Evolutionary conservation across 2,329 filamentous ascomycete species (phyloP).

Genomic region (Epichloe scottii): DNA sequence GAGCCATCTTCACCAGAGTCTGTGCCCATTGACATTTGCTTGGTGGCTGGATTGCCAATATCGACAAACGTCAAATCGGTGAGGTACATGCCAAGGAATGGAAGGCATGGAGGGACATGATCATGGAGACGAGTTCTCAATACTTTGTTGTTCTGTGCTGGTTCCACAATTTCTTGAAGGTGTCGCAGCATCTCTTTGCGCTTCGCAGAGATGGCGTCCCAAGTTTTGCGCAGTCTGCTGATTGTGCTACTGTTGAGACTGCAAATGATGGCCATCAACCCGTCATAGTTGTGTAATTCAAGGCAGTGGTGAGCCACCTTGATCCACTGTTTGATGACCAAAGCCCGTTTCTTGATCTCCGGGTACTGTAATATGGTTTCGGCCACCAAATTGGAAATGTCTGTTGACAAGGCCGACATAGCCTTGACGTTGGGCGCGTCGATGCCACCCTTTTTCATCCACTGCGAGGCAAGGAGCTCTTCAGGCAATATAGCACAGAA

Average conservation of each 20-base stretch:
- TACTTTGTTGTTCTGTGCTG: slow-evolving; percentile 80
- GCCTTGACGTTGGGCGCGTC: slow-evolving; percentile 82
- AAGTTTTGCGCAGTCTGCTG: slow-evolving; percentile 75
- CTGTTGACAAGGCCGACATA: slow-evolving; percentile 86
- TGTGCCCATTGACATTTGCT: slow-evolving; percentile 45
- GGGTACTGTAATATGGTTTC: slow-evolving; percentile 80
- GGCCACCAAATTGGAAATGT: slow-evolving; percentile 82
- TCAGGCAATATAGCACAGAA: slow-evolving; percentile 89
- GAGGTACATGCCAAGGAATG: slow-evolving; percentile 91
- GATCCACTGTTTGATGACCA: slow-evolving; percentile 94
- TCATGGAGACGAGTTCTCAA: slow-evolving; percentile 73
- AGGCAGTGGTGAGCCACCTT: slow-evolving; percentile 82
- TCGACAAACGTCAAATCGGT: slow-evolving; percentile 95
- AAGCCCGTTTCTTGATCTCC: slow-evolving; percentile 86
- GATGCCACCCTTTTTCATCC: slow-evolving; percentile 76
- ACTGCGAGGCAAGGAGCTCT: slow-evolving; percentile 82
- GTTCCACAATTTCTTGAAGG: slow-evolving; percentile 75
- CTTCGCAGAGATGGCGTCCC: slow-evolving; percentile 77
- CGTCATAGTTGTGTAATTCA: slow-evolving; percentile 90
- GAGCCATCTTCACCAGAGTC: slow-evolving; percentile 49
- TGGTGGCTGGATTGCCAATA: slow-evolving; percentile 79
- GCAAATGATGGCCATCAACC: slow-evolving; percentile 93
- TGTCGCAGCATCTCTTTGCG: slow-evolving; percentile 68
- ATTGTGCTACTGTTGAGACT: slow-evolving; percentile 88
- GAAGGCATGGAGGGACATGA: slow-evolving; percentile 82